Conservation (phyloP, 1,284 basidiomycete genomes). For the Cystobasidium pallidum region DNA sequence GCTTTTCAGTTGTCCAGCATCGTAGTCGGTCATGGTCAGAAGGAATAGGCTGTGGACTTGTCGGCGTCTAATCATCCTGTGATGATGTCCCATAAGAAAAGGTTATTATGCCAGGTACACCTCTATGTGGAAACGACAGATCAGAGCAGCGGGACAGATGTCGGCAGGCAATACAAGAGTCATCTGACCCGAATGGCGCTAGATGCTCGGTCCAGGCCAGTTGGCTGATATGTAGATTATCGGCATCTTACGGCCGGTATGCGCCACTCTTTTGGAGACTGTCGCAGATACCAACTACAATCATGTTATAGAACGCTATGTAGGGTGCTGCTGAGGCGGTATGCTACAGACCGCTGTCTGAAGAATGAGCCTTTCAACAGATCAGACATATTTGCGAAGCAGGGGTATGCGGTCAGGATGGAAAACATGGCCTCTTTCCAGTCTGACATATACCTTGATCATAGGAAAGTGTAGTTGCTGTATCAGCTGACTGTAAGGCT, state of each 20-base stretch:
- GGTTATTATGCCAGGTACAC: not conserved
- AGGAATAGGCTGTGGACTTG: not conserved
- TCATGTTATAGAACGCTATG: too few relatives aligned
- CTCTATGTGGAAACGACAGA: not conserved
- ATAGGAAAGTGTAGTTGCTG: not conserved
- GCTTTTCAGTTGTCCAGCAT: not conserved
- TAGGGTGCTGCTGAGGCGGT: not conserved
- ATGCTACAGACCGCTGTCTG: not conserved
- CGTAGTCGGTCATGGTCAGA: not conserved
- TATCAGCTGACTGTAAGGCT: not conserved
- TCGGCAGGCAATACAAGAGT: not conserved
- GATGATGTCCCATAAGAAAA: constrained; percentile 10
- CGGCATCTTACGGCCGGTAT: too few relatives aligned
- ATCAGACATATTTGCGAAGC: constrained; percentile 26
- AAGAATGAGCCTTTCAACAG: not conserved
- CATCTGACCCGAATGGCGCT: too few relatives aligned
- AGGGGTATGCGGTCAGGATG: constrained; percentile 44
- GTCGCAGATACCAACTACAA: too few relatives aligned
- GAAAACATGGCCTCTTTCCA: constrained; percentile 50
- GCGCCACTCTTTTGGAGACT: too few relatives aligned
- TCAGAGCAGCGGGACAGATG: not conserved
- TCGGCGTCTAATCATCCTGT: not conserved
- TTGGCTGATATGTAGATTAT: too few relatives aligned
- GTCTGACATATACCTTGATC: constrained; percentile 38
- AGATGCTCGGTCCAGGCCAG: too few relatives aligned